Conservation (phyloP, 331 rosid genomes). For the Prunus yedoensis region DNA sequence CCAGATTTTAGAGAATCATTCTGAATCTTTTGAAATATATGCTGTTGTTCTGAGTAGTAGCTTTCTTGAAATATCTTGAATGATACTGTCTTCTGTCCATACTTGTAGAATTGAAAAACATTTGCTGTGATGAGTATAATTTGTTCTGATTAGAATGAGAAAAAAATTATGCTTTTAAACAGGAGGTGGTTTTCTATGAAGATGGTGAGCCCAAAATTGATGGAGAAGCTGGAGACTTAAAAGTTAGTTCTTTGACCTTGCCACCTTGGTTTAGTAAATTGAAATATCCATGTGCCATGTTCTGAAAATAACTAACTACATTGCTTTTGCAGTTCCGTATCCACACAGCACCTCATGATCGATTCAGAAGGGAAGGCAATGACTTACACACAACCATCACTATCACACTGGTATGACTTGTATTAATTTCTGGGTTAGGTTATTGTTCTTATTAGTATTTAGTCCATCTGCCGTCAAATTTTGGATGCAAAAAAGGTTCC, state of each 20-base stretch:
- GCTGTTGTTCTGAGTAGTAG: background rate
- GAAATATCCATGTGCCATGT: slow-evolving; percentile 16
- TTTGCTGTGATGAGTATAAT: background rate
- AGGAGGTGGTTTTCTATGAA: slow-evolving; percentile 97
- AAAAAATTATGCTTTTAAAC: background rate
- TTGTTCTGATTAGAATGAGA: background rate
- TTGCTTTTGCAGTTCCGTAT: slow-evolving; percentile 72
- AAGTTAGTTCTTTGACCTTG: slow-evolving; percentile 50
- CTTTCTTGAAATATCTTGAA: background rate
- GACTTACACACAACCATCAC: slow-evolving; percentile 86
- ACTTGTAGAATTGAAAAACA: background rate
- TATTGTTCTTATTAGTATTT: background rate
- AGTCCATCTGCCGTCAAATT: background rate
- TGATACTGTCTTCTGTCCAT: background rate
- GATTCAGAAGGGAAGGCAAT: slow-evolving; percentile 80
- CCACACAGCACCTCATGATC: slow-evolving; percentile 80
- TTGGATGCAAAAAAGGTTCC: background rate
- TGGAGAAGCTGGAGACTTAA: slow-evolving; percentile 94
- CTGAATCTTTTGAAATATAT: background rate
- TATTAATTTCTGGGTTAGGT: background rate
- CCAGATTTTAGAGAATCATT: background rate
- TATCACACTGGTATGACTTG: slow-evolving; percentile 66
- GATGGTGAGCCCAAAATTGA: slow-evolving; percentile 95
- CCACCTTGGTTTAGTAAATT: slow-evolving; percentile 19
- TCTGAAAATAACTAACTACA: slow-evolving; percentile 23